Evolutionary conservation across 2,329 filamentous ascomycete genomes (phyloP).

Genomic region (Lasiodiplodia sp.): DNA sequence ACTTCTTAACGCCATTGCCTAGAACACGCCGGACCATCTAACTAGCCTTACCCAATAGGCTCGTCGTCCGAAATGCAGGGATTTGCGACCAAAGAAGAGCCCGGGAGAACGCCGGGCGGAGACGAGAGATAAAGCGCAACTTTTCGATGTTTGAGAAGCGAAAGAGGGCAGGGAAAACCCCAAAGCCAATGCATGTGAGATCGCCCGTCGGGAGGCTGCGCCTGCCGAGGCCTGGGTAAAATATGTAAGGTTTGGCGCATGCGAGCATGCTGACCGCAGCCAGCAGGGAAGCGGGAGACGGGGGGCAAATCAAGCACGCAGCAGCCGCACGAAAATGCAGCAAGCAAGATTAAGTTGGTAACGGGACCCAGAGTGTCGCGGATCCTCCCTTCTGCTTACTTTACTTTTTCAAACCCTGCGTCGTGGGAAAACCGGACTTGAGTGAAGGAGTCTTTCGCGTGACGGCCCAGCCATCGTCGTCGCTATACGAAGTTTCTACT

Average conservation of each 20-base stretch:
- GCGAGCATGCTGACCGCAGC: neutral
- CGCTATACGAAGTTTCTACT: no score
- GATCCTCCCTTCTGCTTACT: neutral
- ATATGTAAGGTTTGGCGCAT: neutral
- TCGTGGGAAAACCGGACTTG: neutral
- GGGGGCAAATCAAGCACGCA: neutral
- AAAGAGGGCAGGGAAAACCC: neutral
- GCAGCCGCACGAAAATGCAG: neutral
- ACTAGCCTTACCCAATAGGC: neutral
- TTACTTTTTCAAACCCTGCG: neutral
- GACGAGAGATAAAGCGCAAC: neutral
- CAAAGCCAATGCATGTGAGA: conserved; percentile 6
- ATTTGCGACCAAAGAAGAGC: neutral
- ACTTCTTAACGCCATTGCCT: neutral
- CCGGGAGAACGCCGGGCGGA: neutral
- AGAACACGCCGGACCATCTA: neutral
- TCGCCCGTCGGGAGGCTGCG: neutral
- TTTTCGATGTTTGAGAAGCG: neutral
- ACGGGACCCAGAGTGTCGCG: neutral
- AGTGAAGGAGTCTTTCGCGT: no score
- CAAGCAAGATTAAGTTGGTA: conserved; percentile 6
- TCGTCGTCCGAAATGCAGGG: neutral
- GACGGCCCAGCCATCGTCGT: no score
- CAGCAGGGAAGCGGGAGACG: neutral
- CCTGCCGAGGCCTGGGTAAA: conserved; percentile 4